A percentile compares a stretch with the other conserved stretches of the same genome.
These are phyloP conservation scores for Sporothrix luriei DNA, from an alignment of 2,329 filamentous ascomycete genomes.

Conservation along the genomic window DNA sequence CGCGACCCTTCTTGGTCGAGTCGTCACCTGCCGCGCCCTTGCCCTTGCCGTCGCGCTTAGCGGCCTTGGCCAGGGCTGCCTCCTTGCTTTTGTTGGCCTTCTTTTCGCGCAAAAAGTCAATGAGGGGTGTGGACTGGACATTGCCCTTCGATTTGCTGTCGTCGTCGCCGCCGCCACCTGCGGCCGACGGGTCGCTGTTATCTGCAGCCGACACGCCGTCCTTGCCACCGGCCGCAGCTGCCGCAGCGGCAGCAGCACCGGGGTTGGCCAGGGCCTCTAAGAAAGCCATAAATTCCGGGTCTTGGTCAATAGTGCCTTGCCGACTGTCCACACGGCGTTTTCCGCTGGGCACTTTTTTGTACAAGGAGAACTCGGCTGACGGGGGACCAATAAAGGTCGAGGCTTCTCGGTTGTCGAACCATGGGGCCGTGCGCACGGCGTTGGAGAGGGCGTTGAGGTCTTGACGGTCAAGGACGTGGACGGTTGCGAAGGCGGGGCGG, in stretches of 20 bases:
- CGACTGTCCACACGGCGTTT: slow-evolving; percentile 78
- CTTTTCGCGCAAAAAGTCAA: slow-evolving; percentile 88
- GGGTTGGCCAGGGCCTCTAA: slow-evolving; percentile 82
- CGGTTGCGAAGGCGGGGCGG: slow-evolving; percentile 74
- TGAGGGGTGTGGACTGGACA: slow-evolving; percentile 80
- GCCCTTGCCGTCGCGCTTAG: slow-evolving; percentile 56
- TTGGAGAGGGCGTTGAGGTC: slow-evolving; percentile 70
- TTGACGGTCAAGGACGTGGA: slow-evolving; percentile 75
- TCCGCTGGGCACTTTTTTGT: slow-evolving; percentile 76
- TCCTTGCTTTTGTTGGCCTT: slow-evolving; percentile 75
- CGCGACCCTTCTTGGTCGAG: slow-evolving; percentile 39
- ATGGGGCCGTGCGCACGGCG: slow-evolving; percentile 66
- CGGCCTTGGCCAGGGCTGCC: slow-evolving; percentile 54
- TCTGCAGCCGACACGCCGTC: slow-evolving; percentile 10
- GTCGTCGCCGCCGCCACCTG: slow-evolving; percentile 45
- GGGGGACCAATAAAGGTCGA: slow-evolving; percentile 77
- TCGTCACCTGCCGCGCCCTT: slow-evolving; percentile 43
- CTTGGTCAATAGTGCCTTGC: slow-evolving; percentile 94
- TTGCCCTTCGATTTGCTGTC: slow-evolving; percentile 59
- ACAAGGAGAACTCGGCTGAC: slow-evolving; percentile 77
- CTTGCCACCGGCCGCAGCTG: slow-evolving; percentile 34
- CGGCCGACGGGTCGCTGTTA: neutral
- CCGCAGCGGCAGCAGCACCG: slow-evolving; percentile 39
- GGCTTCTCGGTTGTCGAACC: slow-evolving; percentile 81
- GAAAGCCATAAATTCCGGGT: slow-evolving; percentile 93